Base-by-base conservation (phyloP, 352 stramenopile species). In the Globisporangium emineosum region DNA sequence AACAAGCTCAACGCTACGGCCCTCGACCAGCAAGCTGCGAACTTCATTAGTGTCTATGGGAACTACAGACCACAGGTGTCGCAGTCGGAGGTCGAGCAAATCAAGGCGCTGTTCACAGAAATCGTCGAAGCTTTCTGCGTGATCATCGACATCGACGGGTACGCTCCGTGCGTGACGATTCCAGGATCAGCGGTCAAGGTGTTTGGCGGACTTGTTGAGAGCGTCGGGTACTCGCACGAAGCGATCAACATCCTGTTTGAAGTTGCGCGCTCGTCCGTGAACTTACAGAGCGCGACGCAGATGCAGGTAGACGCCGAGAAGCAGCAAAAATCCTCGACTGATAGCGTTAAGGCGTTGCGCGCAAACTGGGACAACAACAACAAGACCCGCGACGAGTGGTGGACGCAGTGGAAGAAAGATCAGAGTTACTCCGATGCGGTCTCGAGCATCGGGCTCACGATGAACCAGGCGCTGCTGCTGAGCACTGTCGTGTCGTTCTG, bases 101-200 rank as follows among this genome's bases (percentile, higher is more conserved):
- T 54, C 23, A 54, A 54, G 5, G 49, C 49, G 23, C 49, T 54
- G n/a, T 54, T 54, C 23, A 54, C 49, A 5, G 49, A 54, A 8
- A 54, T 54, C 49, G 49, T 54, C 23, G 49, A 54, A 21, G 49
- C 49, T 8, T 54, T 54, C 49, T 54, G 49, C 15, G 49, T 54
- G 49, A 54, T 54, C 25, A 54, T 54, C 49, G 49, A 33, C 49
- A 54, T 54, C 29, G 49, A 54, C 23, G 49, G 49, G 49, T 54
- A 54, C 49, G 23, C 49, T 19, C 49, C 49, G 49, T 54, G 49
- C 23, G 49, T 54, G 23, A 54, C 49, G 49, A 54, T 54, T 23
- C 49, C 49, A 19, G 49, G 49, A 17, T 33, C 25, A 4, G 49
- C 8, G 5, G 49, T 54, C 49, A 54, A 54, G 49, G 49, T 54